Conservation (phyloP, 306 rosid species). For the Begonia fuchsioides region DNA sequence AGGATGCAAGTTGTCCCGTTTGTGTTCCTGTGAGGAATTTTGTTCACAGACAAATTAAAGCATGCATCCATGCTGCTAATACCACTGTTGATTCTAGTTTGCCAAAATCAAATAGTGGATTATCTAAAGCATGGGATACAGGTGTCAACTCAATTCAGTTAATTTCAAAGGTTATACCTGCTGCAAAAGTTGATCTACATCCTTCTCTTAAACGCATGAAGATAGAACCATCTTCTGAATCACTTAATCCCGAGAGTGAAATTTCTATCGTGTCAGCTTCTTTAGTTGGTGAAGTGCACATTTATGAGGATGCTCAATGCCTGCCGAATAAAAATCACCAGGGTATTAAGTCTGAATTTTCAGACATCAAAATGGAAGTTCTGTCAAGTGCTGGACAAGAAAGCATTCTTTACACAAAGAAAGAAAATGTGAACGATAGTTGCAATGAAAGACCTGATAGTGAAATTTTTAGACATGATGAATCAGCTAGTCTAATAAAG, state of each 20-base stretch:
- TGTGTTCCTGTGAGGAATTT: constrained; percentile 57
- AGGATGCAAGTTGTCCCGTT: constrained; percentile 60
- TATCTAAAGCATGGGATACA: constrained; percentile 37
- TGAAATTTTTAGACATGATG: constrained; percentile 31
- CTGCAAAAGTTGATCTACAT: constrained; percentile 42
- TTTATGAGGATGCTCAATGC: constrained; percentile 30
- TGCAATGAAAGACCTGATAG: constrained; percentile 25
- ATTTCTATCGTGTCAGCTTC: constrained; percentile 30
- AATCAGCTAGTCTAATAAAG: constrained; percentile 36
- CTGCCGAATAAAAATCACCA: constrained; percentile 23
- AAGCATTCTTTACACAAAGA: constrained; percentile 33
- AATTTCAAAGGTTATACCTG: constrained; percentile 28
- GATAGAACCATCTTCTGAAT: constrained; percentile 52
- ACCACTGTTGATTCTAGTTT: constrained; percentile 29
- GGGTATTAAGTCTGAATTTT: constrained; percentile 42
- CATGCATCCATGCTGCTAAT: constrained; percentile 9
- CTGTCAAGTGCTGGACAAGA: constrained; percentile 24
- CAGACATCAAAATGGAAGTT: constrained; percentile 54
- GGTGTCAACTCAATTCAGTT: constrained; percentile 25
- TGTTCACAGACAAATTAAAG: constrained; percentile 23
- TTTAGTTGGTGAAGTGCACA: constrained; percentile 29
- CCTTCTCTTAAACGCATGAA: constrained; percentile 78
- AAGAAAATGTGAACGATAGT: constrained; percentile 28
- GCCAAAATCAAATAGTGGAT: constrained; percentile 39
- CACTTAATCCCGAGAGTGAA: constrained; percentile 40